Conservation (phyloP, 805 yeast species). For the Komagataella pseudopastoris region DNA sequence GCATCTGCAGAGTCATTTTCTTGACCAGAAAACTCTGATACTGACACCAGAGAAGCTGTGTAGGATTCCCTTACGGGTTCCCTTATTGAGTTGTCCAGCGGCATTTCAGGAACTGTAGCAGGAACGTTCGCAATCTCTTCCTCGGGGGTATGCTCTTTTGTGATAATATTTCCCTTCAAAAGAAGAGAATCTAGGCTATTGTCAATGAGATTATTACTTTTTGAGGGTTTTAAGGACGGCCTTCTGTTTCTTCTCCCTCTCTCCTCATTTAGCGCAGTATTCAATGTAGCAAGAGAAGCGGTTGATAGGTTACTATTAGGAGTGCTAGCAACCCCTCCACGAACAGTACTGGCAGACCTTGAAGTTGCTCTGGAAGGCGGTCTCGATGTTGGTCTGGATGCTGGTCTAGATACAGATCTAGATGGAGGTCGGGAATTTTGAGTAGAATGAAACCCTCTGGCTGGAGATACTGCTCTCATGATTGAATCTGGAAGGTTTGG, state of each 20-base stretch:
- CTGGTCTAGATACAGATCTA: neutral
- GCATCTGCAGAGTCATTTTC: neutral
- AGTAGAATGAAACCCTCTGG: conserved; percentile 1
- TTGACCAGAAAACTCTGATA: neutral
- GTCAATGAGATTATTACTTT: neutral
- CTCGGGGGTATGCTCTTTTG: neutral
- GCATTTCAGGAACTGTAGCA: neutral
- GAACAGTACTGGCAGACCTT: neutral
- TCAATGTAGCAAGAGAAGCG: neutral
- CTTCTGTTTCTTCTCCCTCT: neutral
- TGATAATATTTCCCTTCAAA: neutral
- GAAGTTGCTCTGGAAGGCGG: neutral
- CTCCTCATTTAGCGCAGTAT: neutral
- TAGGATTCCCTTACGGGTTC: neutral
- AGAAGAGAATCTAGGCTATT: neutral
- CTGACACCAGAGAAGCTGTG: neutral
- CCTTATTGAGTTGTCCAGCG: neutral
- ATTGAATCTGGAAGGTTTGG: conserved; percentile 20
- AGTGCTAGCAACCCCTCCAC: neutral
- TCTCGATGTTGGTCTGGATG: neutral
- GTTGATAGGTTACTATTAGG: neutral
- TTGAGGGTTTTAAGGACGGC: neutral
- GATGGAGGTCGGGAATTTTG: conserved; percentile 1
- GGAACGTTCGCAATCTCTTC: neutral
- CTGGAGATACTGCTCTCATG: conserved; percentile 14